Conservation (phyloP, 148 eudicot species). For the Nepenthes mirabilis region DNA sequence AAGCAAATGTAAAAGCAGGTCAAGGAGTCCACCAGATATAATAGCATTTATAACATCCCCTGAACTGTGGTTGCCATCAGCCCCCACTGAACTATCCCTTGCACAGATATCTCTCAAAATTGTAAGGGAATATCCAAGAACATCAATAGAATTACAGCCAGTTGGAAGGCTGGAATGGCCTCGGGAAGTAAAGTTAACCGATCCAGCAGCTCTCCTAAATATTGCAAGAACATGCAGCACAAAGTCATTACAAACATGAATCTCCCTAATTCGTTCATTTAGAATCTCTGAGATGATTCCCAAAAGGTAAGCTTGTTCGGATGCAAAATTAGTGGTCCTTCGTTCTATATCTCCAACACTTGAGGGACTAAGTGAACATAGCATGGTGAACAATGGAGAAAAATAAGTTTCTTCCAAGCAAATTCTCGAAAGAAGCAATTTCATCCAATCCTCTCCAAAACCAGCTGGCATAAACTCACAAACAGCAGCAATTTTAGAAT, state of each 20-base stretch:
- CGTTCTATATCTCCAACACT: constrained; percentile 11
- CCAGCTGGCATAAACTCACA: constrained; percentile 29
- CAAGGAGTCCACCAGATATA: constrained; percentile 45
- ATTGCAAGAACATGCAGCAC: constrained; percentile 34
- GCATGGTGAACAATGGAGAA: constrained; percentile 24
- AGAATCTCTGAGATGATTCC: constrained; percentile 42
- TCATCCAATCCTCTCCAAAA: constrained; percentile 63
- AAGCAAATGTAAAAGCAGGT: constrained; percentile 51
- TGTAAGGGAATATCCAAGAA: constrained; percentile 60
- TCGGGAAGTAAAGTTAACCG: constrained; percentile 23
- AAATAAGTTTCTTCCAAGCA: constrained; percentile 51
- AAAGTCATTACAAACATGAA: constrained; percentile 26
- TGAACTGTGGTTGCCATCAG: constrained; percentile 8
- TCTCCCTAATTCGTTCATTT: constrained; percentile 40
- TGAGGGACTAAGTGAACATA: constrained; percentile 9
- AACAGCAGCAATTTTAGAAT: background rate
- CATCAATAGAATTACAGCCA: constrained; percentile 37
- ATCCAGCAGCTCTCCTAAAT: constrained; percentile 27
- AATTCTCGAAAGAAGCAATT: constrained; percentile 53
- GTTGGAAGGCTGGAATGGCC: constrained; percentile 45
- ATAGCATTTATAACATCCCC: constrained; percentile 26
- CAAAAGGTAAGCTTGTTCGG: constrained; percentile 55
- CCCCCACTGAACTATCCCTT: constrained; percentile 11
- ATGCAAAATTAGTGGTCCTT: constrained; percentile 17
- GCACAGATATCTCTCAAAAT: constrained; percentile 74